These are phyloP conservation scores for Alloteropsis semialata DNA, from an alignment of 176 grass and related monocot species.

Conservation along the genomic window DNA sequence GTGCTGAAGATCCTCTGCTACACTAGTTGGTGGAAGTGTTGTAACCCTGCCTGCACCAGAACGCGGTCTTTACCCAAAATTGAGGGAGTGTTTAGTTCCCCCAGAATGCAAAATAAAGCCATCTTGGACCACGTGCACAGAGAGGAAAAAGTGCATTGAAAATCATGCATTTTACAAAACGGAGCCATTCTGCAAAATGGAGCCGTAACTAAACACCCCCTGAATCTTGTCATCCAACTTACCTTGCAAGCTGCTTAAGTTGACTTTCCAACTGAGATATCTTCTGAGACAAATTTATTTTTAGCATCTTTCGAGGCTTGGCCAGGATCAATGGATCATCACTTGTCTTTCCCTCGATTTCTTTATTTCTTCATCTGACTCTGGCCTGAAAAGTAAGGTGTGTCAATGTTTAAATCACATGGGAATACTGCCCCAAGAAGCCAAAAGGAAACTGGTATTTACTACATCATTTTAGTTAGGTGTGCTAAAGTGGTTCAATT, in stretches of 20 bases:
- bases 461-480: too few species aligned
- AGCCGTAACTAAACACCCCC: too few species aligned
- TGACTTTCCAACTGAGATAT: conserved; percentile 57
- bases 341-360: conserved; percentile 33
- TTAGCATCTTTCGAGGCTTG: conserved; percentile 31
- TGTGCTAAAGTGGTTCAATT: too few species aligned
- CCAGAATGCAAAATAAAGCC: too few species aligned
- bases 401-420: background rate
- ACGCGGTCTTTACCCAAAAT: conserved; percentile 64
- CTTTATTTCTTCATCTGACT: conserved; percentile 54
- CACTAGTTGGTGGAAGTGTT: conserved; percentile 17
- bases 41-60: conserved; percentile 56
- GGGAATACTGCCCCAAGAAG: background rate
- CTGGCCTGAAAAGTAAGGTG: conserved; percentile 38
- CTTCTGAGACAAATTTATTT: conserved; percentile 39
- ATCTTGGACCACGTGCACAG: too few species aligned
- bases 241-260: conserved; percentile 45
- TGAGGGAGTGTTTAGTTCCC: too few species aligned
- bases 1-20: conserved; percentile 43
- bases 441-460: background rate
- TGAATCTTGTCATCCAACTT: conserved; percentile 63
- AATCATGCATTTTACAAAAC: too few species aligned
- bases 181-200: too few species aligned
- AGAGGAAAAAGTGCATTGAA: too few species aligned
- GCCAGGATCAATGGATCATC: conserved; percentile 38